Evolutionary conservation across 1,284 basidiomycete genomes (phyloP).

Genomic region (Apiotrichum sp.): DNA sequence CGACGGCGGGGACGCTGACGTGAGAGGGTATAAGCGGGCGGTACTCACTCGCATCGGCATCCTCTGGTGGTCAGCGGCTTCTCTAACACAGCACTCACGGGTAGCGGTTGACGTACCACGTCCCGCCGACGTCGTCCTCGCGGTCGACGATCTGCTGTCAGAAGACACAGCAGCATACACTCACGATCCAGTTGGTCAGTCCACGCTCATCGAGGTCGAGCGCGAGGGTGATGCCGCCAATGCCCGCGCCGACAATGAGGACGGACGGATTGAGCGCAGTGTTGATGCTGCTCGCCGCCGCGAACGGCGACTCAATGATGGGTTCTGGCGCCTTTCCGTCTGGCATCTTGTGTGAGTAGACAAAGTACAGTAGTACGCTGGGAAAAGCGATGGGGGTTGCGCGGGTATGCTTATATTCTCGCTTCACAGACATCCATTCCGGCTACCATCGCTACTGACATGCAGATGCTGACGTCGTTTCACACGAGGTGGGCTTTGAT

Average conservation of each 20-base stretch:
- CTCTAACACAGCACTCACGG: neutral
- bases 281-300: constrained; percentile 1
- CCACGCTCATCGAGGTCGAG: constrained; percentile 12
- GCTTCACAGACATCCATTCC: too few relatives aligned
- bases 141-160: constrained; percentile 6
- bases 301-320: neutral
- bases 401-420: too few relatives aligned
- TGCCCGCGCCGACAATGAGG: constrained; percentile 9
- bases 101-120: constrained; percentile 16
- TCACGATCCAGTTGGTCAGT: constrained; percentile 15
- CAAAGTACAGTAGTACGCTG: too few relatives aligned
- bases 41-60: constrained; percentile 9
- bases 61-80: neutral
- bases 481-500: too few relatives aligned
- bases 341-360: neutral
- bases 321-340: neutral
- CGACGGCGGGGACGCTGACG: constrained; percentile 10
- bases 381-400: too few relatives aligned
- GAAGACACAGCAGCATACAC: neutral
- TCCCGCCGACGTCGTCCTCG: constrained; percentile 13
- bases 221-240: constrained; percentile 14
- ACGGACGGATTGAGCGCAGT: neutral
- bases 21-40: neutral
- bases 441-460: too few relatives aligned
- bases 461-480: too few relatives aligned